phyloP scores from a whole-genome alignment of 768 basidiomycete genomes.

The Suillus subaureus region DNA sequence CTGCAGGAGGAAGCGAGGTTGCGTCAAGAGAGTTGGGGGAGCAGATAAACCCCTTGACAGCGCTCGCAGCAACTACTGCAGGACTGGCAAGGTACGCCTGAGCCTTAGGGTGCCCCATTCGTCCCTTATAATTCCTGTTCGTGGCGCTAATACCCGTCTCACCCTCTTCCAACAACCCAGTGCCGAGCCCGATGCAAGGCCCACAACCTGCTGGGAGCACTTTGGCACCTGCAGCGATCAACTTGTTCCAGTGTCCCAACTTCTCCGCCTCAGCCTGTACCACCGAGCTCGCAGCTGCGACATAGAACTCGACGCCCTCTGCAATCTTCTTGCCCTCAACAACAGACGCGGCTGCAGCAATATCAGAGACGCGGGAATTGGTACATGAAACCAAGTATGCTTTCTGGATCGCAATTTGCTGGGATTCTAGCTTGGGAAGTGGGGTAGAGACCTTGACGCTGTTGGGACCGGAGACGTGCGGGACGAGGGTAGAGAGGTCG shows the following conservation, averaged over 20 bases:
- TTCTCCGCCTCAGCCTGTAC: conserved; percentile 91
- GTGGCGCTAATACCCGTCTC: conserved; percentile 97
- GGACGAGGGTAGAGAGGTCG: conserved; percentile 91
- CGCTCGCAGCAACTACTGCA: conserved; percentile 95
- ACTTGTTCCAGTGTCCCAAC: conserved; percentile 84
- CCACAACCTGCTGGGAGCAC: conserved; percentile 95
- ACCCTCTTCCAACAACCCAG: conserved; percentile 90
- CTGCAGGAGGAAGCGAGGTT: conserved; percentile 47
- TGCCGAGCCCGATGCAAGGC: conserved; percentile 96
- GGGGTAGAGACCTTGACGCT: conserved; percentile 97
- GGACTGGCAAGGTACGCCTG: conserved; percentile 96
- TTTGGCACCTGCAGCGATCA: conserved; percentile 89
- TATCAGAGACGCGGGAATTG: conserved; percentile 94
- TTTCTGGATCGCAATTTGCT: conserved; percentile 85
- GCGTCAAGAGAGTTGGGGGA: conserved; percentile 73
- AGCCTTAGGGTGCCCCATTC: conserved; percentile 96
- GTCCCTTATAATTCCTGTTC: conserved; percentile 98
- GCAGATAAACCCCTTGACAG: conserved; percentile 88
- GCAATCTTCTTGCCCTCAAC: conserved; percentile 81
- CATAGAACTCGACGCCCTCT: conserved; percentile 92
- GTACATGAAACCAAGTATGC: conserved; percentile 99
- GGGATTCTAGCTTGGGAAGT: conserved; percentile 76
- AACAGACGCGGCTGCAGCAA: conserved; percentile 90
- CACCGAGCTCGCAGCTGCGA: conserved; percentile 90
- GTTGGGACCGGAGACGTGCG: conserved; percentile 96